Conservation (phyloP, 371 early-diverging fungal species). For the Capillidium heterosporum region DNA sequence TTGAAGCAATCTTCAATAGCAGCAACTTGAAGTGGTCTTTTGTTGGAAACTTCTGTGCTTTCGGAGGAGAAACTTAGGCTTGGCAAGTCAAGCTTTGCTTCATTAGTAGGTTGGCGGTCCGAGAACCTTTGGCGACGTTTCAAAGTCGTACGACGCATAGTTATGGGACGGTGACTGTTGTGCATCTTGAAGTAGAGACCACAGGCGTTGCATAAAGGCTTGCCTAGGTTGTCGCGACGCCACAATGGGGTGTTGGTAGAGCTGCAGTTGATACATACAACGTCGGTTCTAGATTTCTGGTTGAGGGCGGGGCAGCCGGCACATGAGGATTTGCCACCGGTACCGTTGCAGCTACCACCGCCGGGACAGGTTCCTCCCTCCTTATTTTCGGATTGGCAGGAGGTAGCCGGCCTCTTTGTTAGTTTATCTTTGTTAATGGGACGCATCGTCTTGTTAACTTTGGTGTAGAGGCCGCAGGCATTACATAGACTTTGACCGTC, state of each 20-base stretch:
- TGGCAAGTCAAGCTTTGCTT: too few species aligned
- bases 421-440: conserved; percentile 34
- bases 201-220: conserved; percentile 81
- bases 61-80: too few species aligned
- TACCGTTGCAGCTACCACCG: not conserved
- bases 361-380: not conserved
- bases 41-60: not conserved
- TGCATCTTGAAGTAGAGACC: conserved; percentile 77
- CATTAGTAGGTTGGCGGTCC: too few species aligned
- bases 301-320: not conserved
- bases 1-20: conserved; percentile 3
- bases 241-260: conserved; percentile 77
- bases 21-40: not conserved
- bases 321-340: not conserved
- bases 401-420: conserved; percentile 9
- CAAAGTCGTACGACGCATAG: conserved; percentile 41
- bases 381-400: conserved; percentile 1
- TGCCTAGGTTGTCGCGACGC: conserved; percentile 61
- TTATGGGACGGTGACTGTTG: conserved; percentile 33
- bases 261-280: conserved; percentile 51
- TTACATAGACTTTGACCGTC: conserved; percentile 52
- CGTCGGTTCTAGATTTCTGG: not conserved
- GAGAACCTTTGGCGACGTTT: conserved; percentile 29
- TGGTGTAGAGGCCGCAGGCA: conserved; percentile 68
- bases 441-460: conserved; percentile 49